A percentile compares a stretch with the other conserved stretches of the same genome.
These are phyloP conservation scores for Russula virescens DNA, from an alignment of 768 basidiomycete genomes.

Conservation along the genomic window DNA sequence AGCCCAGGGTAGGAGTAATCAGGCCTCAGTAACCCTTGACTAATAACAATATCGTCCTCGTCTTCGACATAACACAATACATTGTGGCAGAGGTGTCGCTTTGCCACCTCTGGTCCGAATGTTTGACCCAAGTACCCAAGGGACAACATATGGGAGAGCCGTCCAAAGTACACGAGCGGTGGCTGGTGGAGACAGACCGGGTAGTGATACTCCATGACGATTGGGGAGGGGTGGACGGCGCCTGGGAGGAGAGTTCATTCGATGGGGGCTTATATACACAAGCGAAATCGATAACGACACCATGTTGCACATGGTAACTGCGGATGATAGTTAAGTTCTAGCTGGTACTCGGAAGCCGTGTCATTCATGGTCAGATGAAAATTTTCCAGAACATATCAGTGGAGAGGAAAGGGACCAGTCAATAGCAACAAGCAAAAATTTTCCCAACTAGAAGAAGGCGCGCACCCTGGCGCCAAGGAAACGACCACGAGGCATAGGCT, in stretches of 20 bases:
- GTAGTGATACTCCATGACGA: neutral
- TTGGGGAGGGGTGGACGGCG: neutral
- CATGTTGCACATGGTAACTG: too few species aligned
- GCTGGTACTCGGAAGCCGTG: too few species aligned
- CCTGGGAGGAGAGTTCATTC: neutral
- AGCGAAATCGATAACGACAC: neutral
- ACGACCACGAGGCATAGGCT: neutral
- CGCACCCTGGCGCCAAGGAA: neutral
- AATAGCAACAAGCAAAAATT: conserved; percentile 1
- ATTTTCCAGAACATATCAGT: neutral
- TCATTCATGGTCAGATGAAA: neutral
- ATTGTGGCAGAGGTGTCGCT: conserved; percentile 8
- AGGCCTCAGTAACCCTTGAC: conserved; percentile 7
- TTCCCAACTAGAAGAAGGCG: neutral
- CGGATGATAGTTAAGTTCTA: too few species aligned
- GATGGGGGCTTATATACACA: conserved; percentile 2
- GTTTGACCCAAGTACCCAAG: conserved; percentile 13
- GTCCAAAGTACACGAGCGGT: neutral
- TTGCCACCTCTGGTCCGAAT: conserved; percentile 2
- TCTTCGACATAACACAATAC: conserved; percentile 11
- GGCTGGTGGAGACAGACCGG: neutral
- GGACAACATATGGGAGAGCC: conserved; percentile 2
- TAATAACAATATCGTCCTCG: conserved; percentile 10
- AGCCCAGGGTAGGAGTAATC: conserved; percentile 14
- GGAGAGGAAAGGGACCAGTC: neutral